phyloP scores from a whole-genome alignment of 208 protist species.

The Crithidia brevicula region DNA sequence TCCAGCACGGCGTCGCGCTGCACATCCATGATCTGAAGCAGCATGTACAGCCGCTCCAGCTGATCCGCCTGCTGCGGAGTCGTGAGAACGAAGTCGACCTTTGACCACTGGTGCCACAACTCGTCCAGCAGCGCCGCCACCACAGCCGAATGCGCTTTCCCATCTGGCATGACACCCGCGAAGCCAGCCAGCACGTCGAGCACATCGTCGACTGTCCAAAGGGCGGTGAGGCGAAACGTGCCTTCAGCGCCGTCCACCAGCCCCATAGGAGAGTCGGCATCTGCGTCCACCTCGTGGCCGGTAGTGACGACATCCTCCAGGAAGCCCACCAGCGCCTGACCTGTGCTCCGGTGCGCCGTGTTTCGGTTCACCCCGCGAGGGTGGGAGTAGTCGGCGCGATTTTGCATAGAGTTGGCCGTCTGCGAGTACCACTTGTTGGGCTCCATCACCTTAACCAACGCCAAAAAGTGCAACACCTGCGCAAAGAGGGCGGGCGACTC shows the following conservation, averaged over 20 bases:
- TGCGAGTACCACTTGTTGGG: conserved; percentile 87
- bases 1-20: conserved; percentile 40
- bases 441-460: conserved; percentile 82
- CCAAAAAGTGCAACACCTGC: conserved; percentile 85
- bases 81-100: conserved; percentile 14
- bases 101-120: conserved; percentile 41
- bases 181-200: conserved; percentile 73
- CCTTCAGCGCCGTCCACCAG: neutral
- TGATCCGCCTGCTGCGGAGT: conserved; percentile 39
- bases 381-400: conserved; percentile 86
- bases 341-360: conserved; percentile 55
- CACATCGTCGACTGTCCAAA: conserved; percentile 47
- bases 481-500: conserved; percentile 54
- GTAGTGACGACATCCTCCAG: conserved; percentile 45
- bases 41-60: conserved; percentile 74
- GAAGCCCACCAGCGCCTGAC: conserved; percentile 65
- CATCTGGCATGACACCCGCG: conserved; percentile 56
- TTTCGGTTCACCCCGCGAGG: conserved; percentile 62
- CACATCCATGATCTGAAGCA: conserved; percentile 50
- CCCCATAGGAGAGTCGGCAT: neutral
- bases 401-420: conserved; percentile 61
- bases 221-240: conserved; percentile 29
- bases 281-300: conserved; percentile 6
- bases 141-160: conserved; percentile 47
- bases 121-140: conserved; percentile 40